These are phyloP conservation scores for Evernia prunastri DNA, from an alignment of 495 filamentous ascomycete genomes.

Conservation along the genomic window DNA sequence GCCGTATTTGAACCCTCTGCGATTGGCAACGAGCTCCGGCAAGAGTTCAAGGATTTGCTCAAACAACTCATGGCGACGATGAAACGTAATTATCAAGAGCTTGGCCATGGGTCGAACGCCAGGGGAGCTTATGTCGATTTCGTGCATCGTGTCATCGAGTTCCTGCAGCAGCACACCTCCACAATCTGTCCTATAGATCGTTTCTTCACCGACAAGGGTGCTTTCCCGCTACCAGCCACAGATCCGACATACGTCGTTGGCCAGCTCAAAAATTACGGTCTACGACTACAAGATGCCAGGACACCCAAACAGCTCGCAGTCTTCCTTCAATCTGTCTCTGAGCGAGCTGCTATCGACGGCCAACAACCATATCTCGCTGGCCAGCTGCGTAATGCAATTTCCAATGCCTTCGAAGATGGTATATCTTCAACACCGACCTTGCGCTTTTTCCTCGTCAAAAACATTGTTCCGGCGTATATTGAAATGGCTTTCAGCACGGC, in stretches of 20 bases:
- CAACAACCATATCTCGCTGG: slow-evolving; percentile 53
- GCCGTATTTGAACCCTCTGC: slow-evolving; percentile 30
- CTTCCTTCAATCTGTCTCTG: slow-evolving; percentile 59
- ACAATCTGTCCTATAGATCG: slow-evolving; percentile 56
- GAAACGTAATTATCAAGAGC: slow-evolving; percentile 62
- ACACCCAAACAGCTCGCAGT: slow-evolving; percentile 51
- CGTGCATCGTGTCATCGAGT: slow-evolving; percentile 56
- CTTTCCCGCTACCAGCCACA: slow-evolving; percentile 57
- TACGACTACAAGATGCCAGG: slow-evolving; percentile 47
- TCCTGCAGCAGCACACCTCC: slow-evolving; percentile 58
- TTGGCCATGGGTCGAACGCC: slow-evolving; percentile 37
- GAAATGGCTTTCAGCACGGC: slow-evolving; percentile 41
- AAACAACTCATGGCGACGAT: slow-evolving; percentile 56
- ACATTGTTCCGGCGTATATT: slow-evolving; percentile 61
- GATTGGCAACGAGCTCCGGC: slow-evolving; percentile 36
- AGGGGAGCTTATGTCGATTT: slow-evolving; percentile 60
- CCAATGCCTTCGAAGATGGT: slow-evolving; percentile 43
- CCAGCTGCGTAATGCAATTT: slow-evolving; percentile 53
- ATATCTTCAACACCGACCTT: slow-evolving; percentile 42
- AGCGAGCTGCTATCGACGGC: slow-evolving; percentile 55
- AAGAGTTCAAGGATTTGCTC: slow-evolving; percentile 51
- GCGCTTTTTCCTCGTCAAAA: slow-evolving; percentile 50
- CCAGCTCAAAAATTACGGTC: slow-evolving; percentile 56
- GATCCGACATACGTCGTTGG: slow-evolving; percentile 68
- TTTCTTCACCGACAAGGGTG: slow-evolving; percentile 61